phyloP scores from a whole-genome alignment of 371 early-diverging fungal genomes.

The Rhizopus delemar region DNA sequence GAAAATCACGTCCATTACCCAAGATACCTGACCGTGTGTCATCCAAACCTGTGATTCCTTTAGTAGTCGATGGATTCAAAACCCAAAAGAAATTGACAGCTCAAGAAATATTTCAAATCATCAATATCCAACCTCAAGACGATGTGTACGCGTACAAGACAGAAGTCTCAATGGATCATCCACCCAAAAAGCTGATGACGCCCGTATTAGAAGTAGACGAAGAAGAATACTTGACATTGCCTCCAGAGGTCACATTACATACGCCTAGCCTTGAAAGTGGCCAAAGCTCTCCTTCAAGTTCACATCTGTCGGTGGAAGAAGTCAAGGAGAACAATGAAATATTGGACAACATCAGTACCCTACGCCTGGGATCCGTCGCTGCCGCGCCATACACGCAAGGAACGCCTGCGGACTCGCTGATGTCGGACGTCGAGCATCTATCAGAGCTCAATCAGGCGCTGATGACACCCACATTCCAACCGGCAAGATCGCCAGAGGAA shows the following conservation, averaged over 20 bases:
- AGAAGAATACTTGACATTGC: constrained; percentile 8
- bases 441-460: constrained; percentile 9
- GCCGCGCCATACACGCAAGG: background rate
- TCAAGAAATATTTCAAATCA: constrained; percentile 22
- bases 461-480: constrained; percentile 14
- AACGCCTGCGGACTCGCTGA: background rate
- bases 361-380: background rate
- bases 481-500: background rate
- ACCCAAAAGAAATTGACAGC: constrained; percentile 15
- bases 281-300: constrained; percentile 10
- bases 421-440: constrained; percentile 14
- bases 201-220: constrained; percentile 24
- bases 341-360: background rate
- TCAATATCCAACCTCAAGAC: constrained; percentile 9
- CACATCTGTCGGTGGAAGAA: background rate
- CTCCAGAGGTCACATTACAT: background rate
- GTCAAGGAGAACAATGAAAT: background rate
- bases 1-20: constrained; percentile 24
- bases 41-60: constrained; percentile 5
- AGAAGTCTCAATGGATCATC: constrained; percentile 7
- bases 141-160: constrained; percentile 25
- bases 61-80: background rate
- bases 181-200: constrained; percentile 16
- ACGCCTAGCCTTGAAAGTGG: constrained; percentile 22
- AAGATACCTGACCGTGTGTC: constrained; percentile 21